These are phyloP conservation scores for Emericellopsis atlantica DNA, from an alignment of 2,329 filamentous ascomycete species.

Conservation along the genomic window DNA sequence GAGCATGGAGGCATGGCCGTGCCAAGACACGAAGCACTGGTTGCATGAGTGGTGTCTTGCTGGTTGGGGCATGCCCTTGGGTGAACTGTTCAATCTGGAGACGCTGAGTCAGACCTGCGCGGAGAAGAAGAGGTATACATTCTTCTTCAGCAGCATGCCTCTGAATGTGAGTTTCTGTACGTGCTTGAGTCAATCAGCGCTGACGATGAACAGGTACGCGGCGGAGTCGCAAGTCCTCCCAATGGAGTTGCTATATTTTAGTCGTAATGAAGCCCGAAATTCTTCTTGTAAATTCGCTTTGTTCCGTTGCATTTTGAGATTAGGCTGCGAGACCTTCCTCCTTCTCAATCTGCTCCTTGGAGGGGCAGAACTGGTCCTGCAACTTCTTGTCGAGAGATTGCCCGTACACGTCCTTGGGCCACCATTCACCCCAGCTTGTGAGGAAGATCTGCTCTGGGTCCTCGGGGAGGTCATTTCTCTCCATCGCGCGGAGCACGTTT, in stretches of 20 bases:
- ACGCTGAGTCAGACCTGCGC: conserved; percentile 18
- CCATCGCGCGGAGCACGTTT: conserved; percentile 31
- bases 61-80: conserved; percentile 38
- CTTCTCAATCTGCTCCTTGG: conserved; percentile 32
- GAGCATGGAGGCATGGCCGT: conserved; percentile 35
- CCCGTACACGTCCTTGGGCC: conserved; percentile 28
- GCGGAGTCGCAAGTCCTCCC: conserved; percentile 23
- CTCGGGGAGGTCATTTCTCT: conserved; percentile 30
- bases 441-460: conserved; percentile 39
- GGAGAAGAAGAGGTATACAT: conserved; percentile 19
- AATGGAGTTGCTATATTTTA: conserved; percentile 25
- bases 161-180: conserved; percentile 12
- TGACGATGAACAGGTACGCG: conserved; percentile 13
- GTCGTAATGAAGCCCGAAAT: background rate
- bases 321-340: conserved; percentile 17
- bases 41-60: conserved; percentile 32
- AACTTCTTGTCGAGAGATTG: conserved; percentile 28
- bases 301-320: too few relatives aligned
- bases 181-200: background rate
- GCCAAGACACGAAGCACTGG: conserved; percentile 15
- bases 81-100: conserved; percentile 34
- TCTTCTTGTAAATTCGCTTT: background rate
- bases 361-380: conserved; percentile 38
- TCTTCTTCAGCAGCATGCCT: conserved; percentile 26
- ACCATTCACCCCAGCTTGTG: conserved; percentile 45